These are phyloP conservation scores for Trypanosoma mega DNA, from an alignment of 208 protist species.

Conservation along the genomic window DNA sequence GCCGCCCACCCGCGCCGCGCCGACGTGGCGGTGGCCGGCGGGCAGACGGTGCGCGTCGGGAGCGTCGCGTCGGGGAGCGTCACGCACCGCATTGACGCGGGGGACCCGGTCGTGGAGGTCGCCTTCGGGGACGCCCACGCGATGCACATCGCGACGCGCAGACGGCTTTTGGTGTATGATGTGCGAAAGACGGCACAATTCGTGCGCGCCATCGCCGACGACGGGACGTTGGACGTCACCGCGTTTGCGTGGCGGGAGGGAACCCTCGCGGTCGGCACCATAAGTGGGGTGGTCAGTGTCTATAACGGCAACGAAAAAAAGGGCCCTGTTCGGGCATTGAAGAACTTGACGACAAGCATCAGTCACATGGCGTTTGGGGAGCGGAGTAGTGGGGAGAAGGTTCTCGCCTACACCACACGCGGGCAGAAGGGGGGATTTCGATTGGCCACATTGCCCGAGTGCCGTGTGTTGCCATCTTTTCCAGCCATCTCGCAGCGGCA, in stretches of 20 bases:
- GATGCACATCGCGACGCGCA: conserved; percentile 59
- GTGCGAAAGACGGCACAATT: conserved; percentile 68
- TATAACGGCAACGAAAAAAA: conserved; percentile 34
- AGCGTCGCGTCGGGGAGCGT: conserved; percentile 71
- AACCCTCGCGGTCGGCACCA: conserved; percentile 58
- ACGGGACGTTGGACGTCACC: conserved; percentile 62
- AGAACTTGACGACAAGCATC: conserved; percentile 82
- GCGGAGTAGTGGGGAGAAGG: conserved; percentile 48
- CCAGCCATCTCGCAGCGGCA: conserved; percentile 63
- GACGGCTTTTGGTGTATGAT: conserved; percentile 73
- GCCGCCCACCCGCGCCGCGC: too few relatives aligned
- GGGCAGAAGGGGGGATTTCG: conserved; percentile 82
- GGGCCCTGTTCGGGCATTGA: conserved; percentile 39
- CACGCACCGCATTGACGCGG: conserved; percentile 43
- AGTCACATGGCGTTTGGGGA: conserved; percentile 49
- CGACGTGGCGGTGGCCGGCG: conserved; percentile 55
- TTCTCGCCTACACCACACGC: conserved; percentile 64
- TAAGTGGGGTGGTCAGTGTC: conserved; percentile 75
- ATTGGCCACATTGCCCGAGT: conserved; percentile 64
- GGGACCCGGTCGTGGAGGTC: conserved; percentile 48
- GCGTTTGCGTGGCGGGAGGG: conserved; percentile 39
- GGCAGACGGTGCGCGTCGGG: conserved; percentile 58
- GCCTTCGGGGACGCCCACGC: conserved; percentile 49
- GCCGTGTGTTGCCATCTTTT: conserved; percentile 76
- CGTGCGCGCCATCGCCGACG: conserved; percentile 53